A percentile compares a stretch with the other conserved stretches of the same genome.
phyloP scores from a whole-genome alignment of 1,284 basidiomycete genomes.

The Irpex sp. region DNA sequence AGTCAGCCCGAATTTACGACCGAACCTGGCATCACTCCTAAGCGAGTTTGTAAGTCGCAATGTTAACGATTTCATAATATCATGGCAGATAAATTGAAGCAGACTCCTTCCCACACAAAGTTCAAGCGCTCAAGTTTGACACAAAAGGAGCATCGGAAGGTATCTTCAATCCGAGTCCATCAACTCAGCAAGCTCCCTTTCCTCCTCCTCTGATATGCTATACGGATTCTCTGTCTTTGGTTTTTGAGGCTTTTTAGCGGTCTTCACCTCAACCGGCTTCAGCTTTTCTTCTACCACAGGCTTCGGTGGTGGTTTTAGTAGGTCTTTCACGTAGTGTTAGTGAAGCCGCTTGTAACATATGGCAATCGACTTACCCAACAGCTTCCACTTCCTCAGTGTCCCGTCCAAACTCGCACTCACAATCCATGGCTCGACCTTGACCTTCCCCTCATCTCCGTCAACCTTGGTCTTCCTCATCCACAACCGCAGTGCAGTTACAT shows the following conservation, averaged over 20 bases:
- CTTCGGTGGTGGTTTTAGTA: conserved; percentile 39
- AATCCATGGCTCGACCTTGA: conserved; percentile 66
- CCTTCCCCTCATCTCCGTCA: conserved; percentile 28
- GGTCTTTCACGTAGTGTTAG: not conserved
- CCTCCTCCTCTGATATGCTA: not conserved
- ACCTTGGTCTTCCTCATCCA: conserved; percentile 58
- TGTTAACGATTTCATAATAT: too few species aligned
- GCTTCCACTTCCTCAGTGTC: conserved; percentile 79
- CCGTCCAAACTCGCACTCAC: conserved; percentile 82
- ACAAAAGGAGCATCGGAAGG: too few species aligned
- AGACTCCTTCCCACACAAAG: too few species aligned
- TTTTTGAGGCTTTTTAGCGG: not conserved
- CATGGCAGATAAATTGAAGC: too few species aligned
- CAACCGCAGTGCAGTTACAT: conserved; percentile 69
- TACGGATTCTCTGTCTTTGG: not conserved
- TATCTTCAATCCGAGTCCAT: not conserved
- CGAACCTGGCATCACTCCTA: too few species aligned
- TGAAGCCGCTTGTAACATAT: not conserved
- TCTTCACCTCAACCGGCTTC: conserved; percentile 16
- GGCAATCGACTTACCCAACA: conserved; percentile 52
- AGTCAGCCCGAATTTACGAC: too few species aligned
- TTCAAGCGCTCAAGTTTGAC: too few species aligned
- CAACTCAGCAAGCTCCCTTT: not conserved
- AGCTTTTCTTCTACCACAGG: conserved; percentile 25
- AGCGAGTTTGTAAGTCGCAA: too few species aligned